Base-by-base conservation (phyloP, 306 rosid species). In the Pueraria montana region DNA sequence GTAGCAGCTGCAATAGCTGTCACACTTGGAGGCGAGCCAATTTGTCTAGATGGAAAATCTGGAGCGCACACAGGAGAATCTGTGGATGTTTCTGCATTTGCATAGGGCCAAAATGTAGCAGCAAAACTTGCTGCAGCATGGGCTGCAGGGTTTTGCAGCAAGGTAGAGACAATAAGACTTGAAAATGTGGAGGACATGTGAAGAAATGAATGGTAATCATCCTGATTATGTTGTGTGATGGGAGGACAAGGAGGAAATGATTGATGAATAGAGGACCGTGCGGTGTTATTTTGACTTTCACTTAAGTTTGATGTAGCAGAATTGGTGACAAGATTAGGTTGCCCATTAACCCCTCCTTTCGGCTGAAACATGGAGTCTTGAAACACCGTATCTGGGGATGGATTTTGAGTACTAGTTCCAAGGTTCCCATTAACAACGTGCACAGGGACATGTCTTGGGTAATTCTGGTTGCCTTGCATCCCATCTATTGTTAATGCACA, bases 21-120 rank as follows among this genome's bases (percentile, higher is more conserved):
- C 66, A 59, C n/a, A 59, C 36, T 59, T 1, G 36, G 66, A 59
- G 66, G 36, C 4, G 63, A 56, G 6, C 63, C 63, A 56, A 56
- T 56, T 56, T 10, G 63, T 56, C 63, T 10, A 20, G 63, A 56
- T 56, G 61, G 61, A 53, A 53, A 53, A 18, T 24, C 61, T 53
- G 26, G 61, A 58, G 17, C 9, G 32, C 64, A 58, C 32, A 58
- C 17, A 0, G 32, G 64, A 23, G 64, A 58, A 11, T 58, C 64
- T 10, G 34, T 1, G 16, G 64, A 58, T 21, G 64, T 58, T 58
- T 58, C 64, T 58, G 64, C 26, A 58, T 58, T 58, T 58, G 17
- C 64, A 23, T 58, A 58, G 32, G 66, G 66, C 66, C 66, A 59
- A 59, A 59, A 59, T 11, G 66, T 59, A 59, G 66, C 34, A 58